Evolutionary conservation across 495 filamentous ascomycete species (phyloP), one percentile per base, ranked within the genome.

Genomic region (Aspergillus ellipticus): DNA sequence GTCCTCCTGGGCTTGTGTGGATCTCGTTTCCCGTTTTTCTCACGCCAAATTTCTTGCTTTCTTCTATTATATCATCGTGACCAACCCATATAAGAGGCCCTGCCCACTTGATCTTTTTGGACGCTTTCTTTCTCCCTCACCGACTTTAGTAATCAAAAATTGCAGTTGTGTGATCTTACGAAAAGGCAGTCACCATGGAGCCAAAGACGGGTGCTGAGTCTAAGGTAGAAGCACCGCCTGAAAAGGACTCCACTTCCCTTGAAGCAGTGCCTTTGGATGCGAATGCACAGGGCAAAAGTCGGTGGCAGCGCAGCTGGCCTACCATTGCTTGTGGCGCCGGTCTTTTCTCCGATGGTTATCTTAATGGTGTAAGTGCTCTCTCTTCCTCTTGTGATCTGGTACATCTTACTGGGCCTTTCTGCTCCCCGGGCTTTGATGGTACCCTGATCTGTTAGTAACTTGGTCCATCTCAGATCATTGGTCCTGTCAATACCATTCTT

Each of bases 301-400:
- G 74, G 49, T 85, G 83, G 83, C 79, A 87, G 56, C 76, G 82
- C 49, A 75, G 79, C 46, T 85, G 82, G 82, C 84, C 83, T 13
- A 81, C 80, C 1, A 83, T 94, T 49, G 90, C 91, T 46, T 96
- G 91, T 61, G 92, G 92, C 55, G 89, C 92, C 41, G 92, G 92
- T 58, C 76, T 96, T 3, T 96, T 95, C 69, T 90, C 88, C 16
- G 92, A 96, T 68, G 92, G 92, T 11, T 96, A 96, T 67, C 80
- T 96, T 65, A 93, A 95, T 74, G 87, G 85, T 53, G 88, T 85
- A 68, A 48, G 66, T 69, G 4, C 21, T n/a, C n/a, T 33, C 41
- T 4, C 33, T 13, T 7, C 7, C 2, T 24, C 15, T 11, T 45
- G 42, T 3, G 3, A 9, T 3, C 5, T 22, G 8, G 4, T 8